Evolutionary conservation across 257 asterid genomes (phyloP).

Genomic region (Scutellaria baicalensis): DNA sequence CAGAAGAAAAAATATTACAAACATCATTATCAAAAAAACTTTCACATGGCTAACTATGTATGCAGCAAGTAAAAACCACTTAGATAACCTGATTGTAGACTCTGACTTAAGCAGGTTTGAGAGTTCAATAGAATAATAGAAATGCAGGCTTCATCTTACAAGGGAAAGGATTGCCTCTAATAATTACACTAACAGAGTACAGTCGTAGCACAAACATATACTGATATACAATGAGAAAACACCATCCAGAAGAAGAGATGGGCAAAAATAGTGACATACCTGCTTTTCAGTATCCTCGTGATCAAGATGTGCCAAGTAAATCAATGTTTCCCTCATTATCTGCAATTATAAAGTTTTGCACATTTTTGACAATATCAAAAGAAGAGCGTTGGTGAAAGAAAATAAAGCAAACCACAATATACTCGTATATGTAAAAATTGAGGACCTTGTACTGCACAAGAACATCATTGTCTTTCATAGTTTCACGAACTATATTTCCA

Average conservation of each 20-base stretch:
- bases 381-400: neutral
- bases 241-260: neutral
- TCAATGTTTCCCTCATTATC: constrained; percentile 92
- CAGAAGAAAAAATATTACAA: neutral
- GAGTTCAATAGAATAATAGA: neutral
- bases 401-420: constrained; percentile 2
- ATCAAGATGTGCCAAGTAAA: constrained; percentile 89
- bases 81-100: neutral
- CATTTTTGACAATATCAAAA: neutral
- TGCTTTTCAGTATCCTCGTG: constrained; percentile 89
- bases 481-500: constrained; percentile 93
- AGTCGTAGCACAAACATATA: neutral
- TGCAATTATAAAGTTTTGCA: constrained; percentile 25
- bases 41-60: neutral
- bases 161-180: neutral
- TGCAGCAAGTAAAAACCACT: neutral
- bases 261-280: constrained; percentile 31
- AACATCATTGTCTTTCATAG: constrained; percentile 92
- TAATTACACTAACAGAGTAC: neutral
- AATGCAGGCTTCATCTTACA: neutral
- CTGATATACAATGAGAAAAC: neutral
- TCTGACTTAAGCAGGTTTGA: neutral
- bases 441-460: constrained; percentile 85
- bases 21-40: neutral
- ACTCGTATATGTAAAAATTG: neutral